Percentiles rank a stretch among this genome's conserved stretches.
These are phyloP conservation scores for Magnusiomyces tetraspermus DNA, from an alignment of 1,139 yeast genomes.

Conservation along the genomic window DNA sequence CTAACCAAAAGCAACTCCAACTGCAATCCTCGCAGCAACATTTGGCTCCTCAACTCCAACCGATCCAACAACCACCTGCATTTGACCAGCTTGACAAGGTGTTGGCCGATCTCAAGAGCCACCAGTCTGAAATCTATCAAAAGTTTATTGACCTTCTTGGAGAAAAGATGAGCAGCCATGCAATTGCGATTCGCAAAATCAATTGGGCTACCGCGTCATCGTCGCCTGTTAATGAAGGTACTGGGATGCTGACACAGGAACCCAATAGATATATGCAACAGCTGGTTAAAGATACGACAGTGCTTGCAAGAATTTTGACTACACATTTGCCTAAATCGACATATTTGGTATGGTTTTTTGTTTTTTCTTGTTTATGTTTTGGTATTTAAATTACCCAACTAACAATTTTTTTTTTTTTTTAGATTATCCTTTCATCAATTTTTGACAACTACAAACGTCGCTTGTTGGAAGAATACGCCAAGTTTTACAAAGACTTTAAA, in stretches of 20 bases:
- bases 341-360: constrained; percentile 29
- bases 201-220: constrained; percentile 9
- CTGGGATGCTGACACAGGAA: constrained; percentile 42
- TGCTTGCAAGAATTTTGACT: constrained; percentile 52
- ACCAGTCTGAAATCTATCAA: constrained; percentile 55
- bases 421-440: constrained; percentile 30
- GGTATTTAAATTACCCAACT: too few relatives aligned
- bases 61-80: constrained; percentile 11
- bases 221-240: not conserved
- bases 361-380: too few relatives aligned
- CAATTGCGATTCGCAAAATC: constrained; percentile 24
- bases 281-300: constrained; percentile 55
- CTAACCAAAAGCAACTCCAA: not conserved
- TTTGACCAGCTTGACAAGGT: constrained; percentile 37
- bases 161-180: constrained; percentile 41
- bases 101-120: constrained; percentile 40
- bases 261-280: constrained; percentile 58
- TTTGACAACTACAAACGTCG: constrained; percentile 51
- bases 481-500: constrained; percentile 32
- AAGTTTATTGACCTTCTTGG: constrained; percentile 63
- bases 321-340: constrained; percentile 49
- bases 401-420: not conserved
- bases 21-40: not conserved
- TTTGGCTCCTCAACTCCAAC: not conserved
- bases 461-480: constrained; percentile 42